Evolutionary conservation across 148 eudicot species (phyloP), one percentile per base, ranked within the genome.

Genomic region (Persicaria maculosa): DNA sequence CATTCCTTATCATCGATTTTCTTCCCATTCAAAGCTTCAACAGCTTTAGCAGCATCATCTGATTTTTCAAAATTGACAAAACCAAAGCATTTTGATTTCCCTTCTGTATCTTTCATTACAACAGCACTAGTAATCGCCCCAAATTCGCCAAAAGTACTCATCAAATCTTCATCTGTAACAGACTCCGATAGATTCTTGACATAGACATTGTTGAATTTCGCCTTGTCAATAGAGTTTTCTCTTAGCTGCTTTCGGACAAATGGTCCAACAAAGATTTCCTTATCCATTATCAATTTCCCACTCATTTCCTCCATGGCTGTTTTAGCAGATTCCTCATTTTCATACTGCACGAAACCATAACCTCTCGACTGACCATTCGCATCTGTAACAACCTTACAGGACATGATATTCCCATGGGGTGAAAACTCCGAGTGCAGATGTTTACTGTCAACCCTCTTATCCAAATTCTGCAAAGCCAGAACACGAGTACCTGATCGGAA

Each of bases 311-410:
- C 93, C 50, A 92, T 95, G 72, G 98, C 96, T 19, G 76, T 83
- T 76, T 88, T 88, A 15, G 97, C 98, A 65, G 92, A 81, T 62
- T 95, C 96, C 47, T 90, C 96, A 16, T 46, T 84, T 6, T 93
- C 93, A 84, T 87, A 95, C 80, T 95, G 96, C 74, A 95, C 98
- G 86, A 90, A 95, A 14, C 98, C 98, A 59, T 92, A 89, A 22
- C 98, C 97, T 76, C 87, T 86, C 7, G 98, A 95, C 82, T 90
- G 96, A 44, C 98, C 98, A 77, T 83, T 80, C 45, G 83, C 53
- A 82, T 92, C 91, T 0, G 88, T 92, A n/a, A 96, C 93, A 25
- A 94, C 85, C 85, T 94, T 94, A 85, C 98, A 92, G 19, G 98
- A 92, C 47, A 88, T 83, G 58, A 94, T 88, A 78, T 75, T 88